Evolutionary conservation across 179 eudicot genomes (phyloP).

Genomic region (Beta lomatogona): DNA sequence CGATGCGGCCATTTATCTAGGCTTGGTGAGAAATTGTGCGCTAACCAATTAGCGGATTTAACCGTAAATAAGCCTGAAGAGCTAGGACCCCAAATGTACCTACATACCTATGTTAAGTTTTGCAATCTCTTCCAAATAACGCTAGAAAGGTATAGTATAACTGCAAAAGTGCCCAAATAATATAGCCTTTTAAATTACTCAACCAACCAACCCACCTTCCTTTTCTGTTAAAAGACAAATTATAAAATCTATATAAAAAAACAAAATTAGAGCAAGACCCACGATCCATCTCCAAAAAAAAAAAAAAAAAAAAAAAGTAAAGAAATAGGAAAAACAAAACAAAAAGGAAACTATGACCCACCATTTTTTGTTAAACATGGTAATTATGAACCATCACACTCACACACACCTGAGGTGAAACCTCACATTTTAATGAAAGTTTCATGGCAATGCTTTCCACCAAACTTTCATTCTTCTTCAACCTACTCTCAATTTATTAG

Average conservation of each 20-base stretch:
- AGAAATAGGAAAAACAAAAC: too few relatives aligned
- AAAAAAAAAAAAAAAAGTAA: too few relatives aligned
- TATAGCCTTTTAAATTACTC: constrained; percentile 8
- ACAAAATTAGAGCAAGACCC: not conserved
- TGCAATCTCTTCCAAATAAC: constrained; percentile 2
- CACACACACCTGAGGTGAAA: constrained; percentile 13
- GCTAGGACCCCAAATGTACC: too few relatives aligned
- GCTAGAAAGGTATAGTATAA: not conserved
- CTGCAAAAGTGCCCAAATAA: not conserved
- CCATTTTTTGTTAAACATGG: not conserved
- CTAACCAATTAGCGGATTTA: too few relatives aligned
- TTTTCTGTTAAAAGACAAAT: not conserved
- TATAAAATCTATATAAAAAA: not conserved
- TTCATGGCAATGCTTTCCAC: not conserved
- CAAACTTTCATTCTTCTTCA: constrained; percentile 14
- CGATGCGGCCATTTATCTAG: too few relatives aligned
- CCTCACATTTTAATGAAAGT: constrained; percentile 15
- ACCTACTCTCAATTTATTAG: constrained; percentile 29
- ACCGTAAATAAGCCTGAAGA: too few relatives aligned
- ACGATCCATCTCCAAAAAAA: not conserved
- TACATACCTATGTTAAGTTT: not conserved
- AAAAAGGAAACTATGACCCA: too few relatives aligned
- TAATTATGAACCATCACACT: constrained; percentile 8
- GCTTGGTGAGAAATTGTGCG: too few relatives aligned
- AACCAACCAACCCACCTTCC: not conserved